Percentiles rank a stretch among this genome's conserved stretches.
These are phyloP conservation scores for Potentilla sterilis DNA, from an alignment of 306 rosid species.

Conservation along the genomic window DNA sequence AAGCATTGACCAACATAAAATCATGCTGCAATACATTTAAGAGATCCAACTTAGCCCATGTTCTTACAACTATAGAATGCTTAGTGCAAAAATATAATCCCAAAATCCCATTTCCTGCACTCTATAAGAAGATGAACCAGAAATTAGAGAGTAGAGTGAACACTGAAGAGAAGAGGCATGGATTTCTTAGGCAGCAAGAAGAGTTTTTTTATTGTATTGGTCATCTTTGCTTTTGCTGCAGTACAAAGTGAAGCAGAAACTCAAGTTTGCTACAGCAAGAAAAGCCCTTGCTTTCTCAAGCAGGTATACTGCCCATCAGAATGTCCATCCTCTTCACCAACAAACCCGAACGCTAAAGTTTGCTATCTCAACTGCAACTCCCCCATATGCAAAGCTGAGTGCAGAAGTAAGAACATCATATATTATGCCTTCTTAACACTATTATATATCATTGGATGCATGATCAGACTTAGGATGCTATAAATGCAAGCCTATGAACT, in stretches of 20 bases:
- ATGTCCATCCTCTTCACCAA: slow-evolving; percentile 55
- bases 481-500: neutral
- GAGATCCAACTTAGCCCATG: slow-evolving; percentile 2
- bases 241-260: slow-evolving; percentile 30
- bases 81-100: neutral
- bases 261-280: slow-evolving; percentile 27
- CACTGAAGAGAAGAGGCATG: slow-evolving; percentile 34
- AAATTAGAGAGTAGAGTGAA: neutral
- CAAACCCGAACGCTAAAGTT: slow-evolving; percentile 57
- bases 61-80: neutral
- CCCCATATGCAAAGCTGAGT: slow-evolving; percentile 67
- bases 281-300: slow-evolving; percentile 17
- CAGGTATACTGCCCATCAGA: slow-evolving; percentile 48
- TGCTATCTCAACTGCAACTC: slow-evolving; percentile 64
- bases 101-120: slow-evolving; percentile 26
- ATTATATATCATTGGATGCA: neutral
- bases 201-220: slow-evolving; percentile 20
- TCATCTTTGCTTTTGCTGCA: slow-evolving; percentile 36
- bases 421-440: neutral
- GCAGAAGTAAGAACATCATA: slow-evolving; percentile 33
- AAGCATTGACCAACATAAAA: slow-evolving; percentile 33
- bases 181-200: slow-evolving; percentile 24
- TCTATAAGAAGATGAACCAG: slow-evolving; percentile 18
- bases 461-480: neutral
- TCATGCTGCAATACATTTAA: neutral